Evolutionary conservation across 1,139 yeast species (phyloP), one percentile per base, ranked within the genome.

Genomic region (Magnusiomyces ingens): DNA sequence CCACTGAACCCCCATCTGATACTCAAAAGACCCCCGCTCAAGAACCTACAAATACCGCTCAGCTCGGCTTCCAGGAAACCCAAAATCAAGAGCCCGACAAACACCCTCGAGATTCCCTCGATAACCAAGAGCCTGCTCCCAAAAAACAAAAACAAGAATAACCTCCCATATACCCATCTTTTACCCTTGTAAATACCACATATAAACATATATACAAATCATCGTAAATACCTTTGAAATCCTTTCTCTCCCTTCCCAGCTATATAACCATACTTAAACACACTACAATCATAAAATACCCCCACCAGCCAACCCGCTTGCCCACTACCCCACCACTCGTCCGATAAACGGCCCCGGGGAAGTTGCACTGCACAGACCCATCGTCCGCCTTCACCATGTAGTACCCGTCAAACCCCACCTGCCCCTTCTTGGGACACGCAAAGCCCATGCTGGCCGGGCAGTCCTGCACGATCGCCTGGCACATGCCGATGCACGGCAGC

Each of bases 361-460:
- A 55, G 42, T 55, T 55, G 44, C 57, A 55, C 17, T 22, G 17
- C 41, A 45, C 11, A 10, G 15, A 12, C 10, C 29, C 32, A 11
- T 26, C 48, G 19, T 35, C 17, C 11, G 29, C 26, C 26, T 12
- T 13, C 3, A 55, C 50, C 21, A 55, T 49, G 42, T 55, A 55
- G 2, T 53, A 54, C 5, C 54, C 55, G 4, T 45, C 32, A 50
- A 55, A 55, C 22, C 57, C 57, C 12, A 54, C 54, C 11, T 46
- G 45, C 41, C 13, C 57, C 56, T 22, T 44, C 42, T 32, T 60
- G 65, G 62, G 98, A 62, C 98, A 93, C 36, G 67, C 62, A 67
- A 93, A 90, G 1, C 80, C 81, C 62, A 93, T 81, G 40, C 72
- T 80, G 0, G 91, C 73, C 0, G 97, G 96, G 67, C 99, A 93